Evolutionary conservation across 2,329 filamentous ascomycete genomes (phyloP).

Genomic region (Hymenoscyphus infarciens): DNA sequence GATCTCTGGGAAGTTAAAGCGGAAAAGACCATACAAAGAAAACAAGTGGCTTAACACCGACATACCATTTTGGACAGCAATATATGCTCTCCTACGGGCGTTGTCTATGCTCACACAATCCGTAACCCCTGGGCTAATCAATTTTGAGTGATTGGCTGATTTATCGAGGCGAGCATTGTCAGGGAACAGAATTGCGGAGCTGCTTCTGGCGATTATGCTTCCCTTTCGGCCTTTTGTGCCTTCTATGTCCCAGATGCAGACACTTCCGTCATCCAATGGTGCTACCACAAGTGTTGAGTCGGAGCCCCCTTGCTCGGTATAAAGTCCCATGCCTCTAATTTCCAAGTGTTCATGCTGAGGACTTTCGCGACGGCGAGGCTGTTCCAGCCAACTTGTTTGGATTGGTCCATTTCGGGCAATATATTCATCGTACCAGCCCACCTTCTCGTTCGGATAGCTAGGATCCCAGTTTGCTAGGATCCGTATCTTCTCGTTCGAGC

Average conservation of each 20-base stretch:
- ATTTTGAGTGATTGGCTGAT: conserved; percentile 51
- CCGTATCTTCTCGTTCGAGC: conserved; percentile 44
- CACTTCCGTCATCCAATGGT: conserved; percentile 79
- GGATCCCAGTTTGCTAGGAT: conserved; percentile 82
- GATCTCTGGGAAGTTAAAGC: neutral
- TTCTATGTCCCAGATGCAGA: conserved; percentile 81
- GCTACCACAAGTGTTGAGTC: conserved; percentile 62
- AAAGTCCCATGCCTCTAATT: conserved; percentile 69
- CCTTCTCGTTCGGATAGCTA: conserved; percentile 63
- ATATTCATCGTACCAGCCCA: conserved; percentile 88
- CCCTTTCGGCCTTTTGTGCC: conserved; percentile 54
- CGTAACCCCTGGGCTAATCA: conserved; percentile 69
- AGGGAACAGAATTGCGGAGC: conserved; percentile 63
- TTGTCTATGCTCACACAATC: conserved; percentile 82
- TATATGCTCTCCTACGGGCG: conserved; percentile 63
- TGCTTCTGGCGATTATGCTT: conserved; percentile 62
- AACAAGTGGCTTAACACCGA: neutral
- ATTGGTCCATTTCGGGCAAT: conserved; percentile 75
- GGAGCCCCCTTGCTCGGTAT: conserved; percentile 51
- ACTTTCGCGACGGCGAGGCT: conserved; percentile 47
- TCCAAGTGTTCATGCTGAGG: conserved; percentile 52
- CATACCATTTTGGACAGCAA: conserved; percentile 69
- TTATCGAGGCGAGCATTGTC: conserved; percentile 44
- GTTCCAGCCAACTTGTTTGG: conserved; percentile 73
- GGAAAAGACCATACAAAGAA: neutral